Evolutionary conservation across 202 grass and related monocot species (phyloP).

Genomic region (Panicum virgatum): DNA sequence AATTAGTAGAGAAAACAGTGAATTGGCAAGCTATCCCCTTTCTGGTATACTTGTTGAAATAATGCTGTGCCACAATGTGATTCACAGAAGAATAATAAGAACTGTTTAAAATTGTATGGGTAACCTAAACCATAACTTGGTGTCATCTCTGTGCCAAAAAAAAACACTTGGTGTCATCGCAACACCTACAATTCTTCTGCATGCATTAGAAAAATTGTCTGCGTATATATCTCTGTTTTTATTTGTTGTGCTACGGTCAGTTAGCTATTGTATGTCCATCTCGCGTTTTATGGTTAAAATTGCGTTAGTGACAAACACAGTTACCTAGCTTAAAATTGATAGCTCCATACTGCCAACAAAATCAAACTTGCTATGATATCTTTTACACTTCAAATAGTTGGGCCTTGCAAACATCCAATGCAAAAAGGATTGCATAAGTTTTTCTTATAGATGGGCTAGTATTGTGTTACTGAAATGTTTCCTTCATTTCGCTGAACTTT

Average conservation of each 20-base stretch:
- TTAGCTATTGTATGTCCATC: not conserved
- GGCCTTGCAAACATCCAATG: not conserved
- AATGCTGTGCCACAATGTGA: too few species aligned
- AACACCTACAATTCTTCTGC: slow-evolving; percentile 24
- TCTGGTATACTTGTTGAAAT: too few species aligned
- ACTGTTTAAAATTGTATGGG: too few species aligned
- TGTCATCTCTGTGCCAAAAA: too few species aligned
- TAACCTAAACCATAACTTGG: too few species aligned
- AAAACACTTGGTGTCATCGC: too few species aligned
- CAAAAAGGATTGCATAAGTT: not conserved
- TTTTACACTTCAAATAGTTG: not conserved
- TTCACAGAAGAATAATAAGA: too few species aligned
- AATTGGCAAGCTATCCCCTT: not conserved
- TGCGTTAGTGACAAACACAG: not conserved
- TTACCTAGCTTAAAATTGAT: not conserved
- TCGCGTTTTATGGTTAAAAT: slow-evolving; percentile 20
- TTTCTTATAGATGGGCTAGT: not conserved
- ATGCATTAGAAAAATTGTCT: not conserved
- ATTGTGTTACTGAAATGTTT: slow-evolving; percentile 8
- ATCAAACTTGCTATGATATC: not conserved
- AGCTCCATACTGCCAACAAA: not conserved
- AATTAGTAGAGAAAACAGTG: not conserved
- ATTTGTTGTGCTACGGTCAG: not conserved
- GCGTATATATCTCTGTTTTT: not conserved
- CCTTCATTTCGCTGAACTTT: slow-evolving; percentile 15